Evolutionary conservation across 2,329 filamentous ascomycete species (phyloP), one percentile per base, ranked within the genome.

Genomic region (Alternaria dauci): DNA sequence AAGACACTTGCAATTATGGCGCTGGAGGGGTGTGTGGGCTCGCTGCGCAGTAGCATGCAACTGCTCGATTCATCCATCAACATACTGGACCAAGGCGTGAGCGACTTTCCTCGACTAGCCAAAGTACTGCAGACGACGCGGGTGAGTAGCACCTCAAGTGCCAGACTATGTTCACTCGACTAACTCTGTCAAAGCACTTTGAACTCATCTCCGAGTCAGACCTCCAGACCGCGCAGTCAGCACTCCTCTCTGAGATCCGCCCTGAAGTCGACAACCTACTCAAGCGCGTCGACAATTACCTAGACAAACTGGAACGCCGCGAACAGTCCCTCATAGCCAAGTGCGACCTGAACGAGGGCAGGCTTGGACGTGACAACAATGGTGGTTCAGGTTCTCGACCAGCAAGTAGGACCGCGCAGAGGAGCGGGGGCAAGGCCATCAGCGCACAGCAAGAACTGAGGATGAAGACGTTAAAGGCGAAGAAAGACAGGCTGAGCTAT

Each of bases 171-270:
- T 59, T 41, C 11, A 50, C 32, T 58, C 32, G 18, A 20, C 28
- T 46, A 23, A 62, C 30, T 20, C 18, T 36, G 8, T 23, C 23
- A 57, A 70, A 96, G 90, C 94, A 97, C 81, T 97, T 96, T 80
- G 94, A 97, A 78, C 88, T 97, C 42, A 91, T 97, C 69, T 92
- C 93, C 16, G 92, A 96, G 76, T 88, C 91, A 12, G 91, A 91
- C 52, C 87, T 97, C 44, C 89, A 89, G 62, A 86, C 90, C 64
- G 94, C 94, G 32, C 94, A 97, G 79, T 85, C 91, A 67, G 89
- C 92, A 5, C 87, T 97, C 18, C 90, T 93, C 70, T 91, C 92
- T 72, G 93, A 96, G 76, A 95, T 97, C 69, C 89, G 90, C n/a
- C 94, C 94, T 8, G 93, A 93, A 77, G 91, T 96, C 65, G 84